phyloP scores from a whole-genome alignment of 305 asterid genomes.

The Rubia balearica region DNA sequence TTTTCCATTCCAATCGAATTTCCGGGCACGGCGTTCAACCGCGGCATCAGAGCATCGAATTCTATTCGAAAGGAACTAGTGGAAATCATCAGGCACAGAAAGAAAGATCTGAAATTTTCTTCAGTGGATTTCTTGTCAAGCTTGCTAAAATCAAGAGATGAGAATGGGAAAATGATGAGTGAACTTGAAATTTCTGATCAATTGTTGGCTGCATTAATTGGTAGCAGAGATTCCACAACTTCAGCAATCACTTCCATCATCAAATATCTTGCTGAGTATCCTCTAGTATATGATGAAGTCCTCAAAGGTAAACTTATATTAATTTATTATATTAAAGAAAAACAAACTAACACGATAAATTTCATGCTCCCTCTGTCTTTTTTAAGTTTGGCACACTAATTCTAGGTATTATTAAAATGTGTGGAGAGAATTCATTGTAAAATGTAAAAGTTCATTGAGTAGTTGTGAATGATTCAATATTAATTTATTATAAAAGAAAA shows the following conservation, averaged over 20 bases:
- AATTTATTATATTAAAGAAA: neutral
- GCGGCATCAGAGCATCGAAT: neutral
- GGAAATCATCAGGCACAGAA: conserved; percentile 14
- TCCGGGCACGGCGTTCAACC: neutral
- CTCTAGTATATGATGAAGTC: conserved; percentile 5
- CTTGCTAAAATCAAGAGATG: neutral
- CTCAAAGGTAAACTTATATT: neutral
- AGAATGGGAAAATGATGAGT: neutral
- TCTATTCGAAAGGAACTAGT: conserved; percentile 9
- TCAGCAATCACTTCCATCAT: conserved; percentile 7
- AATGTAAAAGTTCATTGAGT: too few relatives aligned
- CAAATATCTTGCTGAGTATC: conserved; percentile 7
- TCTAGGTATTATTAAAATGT: too few relatives aligned
- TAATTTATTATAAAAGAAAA: too few relatives aligned
- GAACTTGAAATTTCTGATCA: conserved; percentile 5
- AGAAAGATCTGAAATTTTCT: neutral
- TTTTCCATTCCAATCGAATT: neutral
- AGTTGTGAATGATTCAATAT: too few relatives aligned
- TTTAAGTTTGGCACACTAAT: too few relatives aligned
- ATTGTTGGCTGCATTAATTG: neutral
- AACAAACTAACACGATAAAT: too few relatives aligned
- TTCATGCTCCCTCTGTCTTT: too few relatives aligned
- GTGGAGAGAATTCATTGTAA: too few relatives aligned
- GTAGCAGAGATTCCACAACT: conserved; percentile 6
- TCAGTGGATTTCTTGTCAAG: conserved; percentile 2